Percentiles rank a stretch among this genome's conserved stretches.
Evolutionary conservation across 139 green algal species (phyloP).

Genomic region (Chlamydomonas asymmetrica): DNA sequence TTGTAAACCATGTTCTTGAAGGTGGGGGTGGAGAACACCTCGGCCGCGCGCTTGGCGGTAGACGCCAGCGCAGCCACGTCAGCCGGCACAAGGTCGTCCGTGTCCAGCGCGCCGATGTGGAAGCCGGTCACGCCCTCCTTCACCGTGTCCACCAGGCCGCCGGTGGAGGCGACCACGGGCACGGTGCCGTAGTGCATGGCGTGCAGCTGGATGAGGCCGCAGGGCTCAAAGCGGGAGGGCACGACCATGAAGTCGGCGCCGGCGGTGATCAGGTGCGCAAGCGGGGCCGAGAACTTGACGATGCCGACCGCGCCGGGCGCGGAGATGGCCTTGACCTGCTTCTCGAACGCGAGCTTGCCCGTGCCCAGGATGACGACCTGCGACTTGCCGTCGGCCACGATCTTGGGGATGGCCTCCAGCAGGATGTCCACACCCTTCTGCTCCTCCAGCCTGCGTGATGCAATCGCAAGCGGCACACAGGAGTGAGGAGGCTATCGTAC

Average conservation of each 20-base stretch:
- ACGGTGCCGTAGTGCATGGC: conserved; percentile 88
- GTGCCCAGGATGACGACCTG: conserved; percentile 93
- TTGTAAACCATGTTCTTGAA: conserved; percentile 84
- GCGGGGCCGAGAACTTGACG: conserved; percentile 89
- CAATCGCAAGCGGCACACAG: no score
- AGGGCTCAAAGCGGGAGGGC: conserved; percentile 97
- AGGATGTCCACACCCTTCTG: conserved; percentile 99
- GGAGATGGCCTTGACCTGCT: conserved; percentile 64
- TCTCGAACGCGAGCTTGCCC: conserved; percentile 92
- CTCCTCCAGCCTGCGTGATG: conserved; percentile 84
- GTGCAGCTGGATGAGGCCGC: conserved; percentile 96
- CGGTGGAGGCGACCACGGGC: conserved; percentile 94
- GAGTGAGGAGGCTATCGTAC: no score
- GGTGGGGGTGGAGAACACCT: conserved; percentile 73
- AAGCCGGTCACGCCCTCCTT: conserved; percentile 98
- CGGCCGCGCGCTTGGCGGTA: conserved; percentile 56
- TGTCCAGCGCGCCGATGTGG: conserved; percentile 90
- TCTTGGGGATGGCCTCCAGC: conserved; percentile 80
- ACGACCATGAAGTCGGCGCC: conserved; percentile 98
- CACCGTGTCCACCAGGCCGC: conserved; percentile 97
- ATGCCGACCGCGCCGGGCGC: conserved; percentile 73
- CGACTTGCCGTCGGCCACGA: conserved; percentile 55
- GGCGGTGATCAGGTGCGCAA: conserved; percentile 95
- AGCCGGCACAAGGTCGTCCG: conserved; percentile 70
- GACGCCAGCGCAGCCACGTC: conserved; percentile 81